Evolutionary conservation across 345 rosid genomes (phyloP), one percentile per base, ranked within the genome.

Genomic region (Citrus glauca): DNA sequence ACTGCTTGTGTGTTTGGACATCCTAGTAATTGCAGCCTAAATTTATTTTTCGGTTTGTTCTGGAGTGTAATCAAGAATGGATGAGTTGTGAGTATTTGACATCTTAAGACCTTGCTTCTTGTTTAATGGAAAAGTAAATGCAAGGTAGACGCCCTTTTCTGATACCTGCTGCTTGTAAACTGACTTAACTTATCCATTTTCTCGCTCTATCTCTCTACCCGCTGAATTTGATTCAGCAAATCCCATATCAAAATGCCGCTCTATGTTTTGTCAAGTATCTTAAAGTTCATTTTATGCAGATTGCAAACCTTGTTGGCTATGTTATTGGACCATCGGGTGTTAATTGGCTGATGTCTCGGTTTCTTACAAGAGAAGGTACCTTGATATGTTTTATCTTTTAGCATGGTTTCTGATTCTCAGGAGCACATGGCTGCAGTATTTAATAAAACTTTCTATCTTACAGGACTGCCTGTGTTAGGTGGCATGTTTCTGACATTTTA

Each of bases 251-350:
- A 75, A 53, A 65, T 30, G 27, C 17, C 3, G 22, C 13, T 33
- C n/a, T 79, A 38, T 69, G n/a, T 6, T 59, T 35, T 45, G 74
- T 7, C 1, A n/a, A 28, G 30, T 35, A 63, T n/a, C 53, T 24
- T 48, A 24, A 35, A 69, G 37, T 67, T 71, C 70, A 65, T 70
- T n/a, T 30, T 64, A 25, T 81, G 86, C 87, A 93, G 98, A 89
- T 91, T 8, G 99, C 97, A 63, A 95, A 93, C 83, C 98, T 95
- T 72, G 95, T 88, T 72, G 99, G 98, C 78, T 95, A 91, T 85
- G 97, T 95, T 68, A 83, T 95, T 64, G 97, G 98, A 64, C 97
- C 97, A 50, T 90, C 97, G 0, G 94, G 94, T 53, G 55, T 88
- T 78, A 89, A 90, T 85, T 92, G 92, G 98, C 78, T 91, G 82